Percentiles rank a stretch among this genome's conserved stretches.
These are phyloP conservation scores for Anastatica hierochuntica DNA, from an alignment of 345 rosid genomes.

Conservation along the genomic window DNA sequence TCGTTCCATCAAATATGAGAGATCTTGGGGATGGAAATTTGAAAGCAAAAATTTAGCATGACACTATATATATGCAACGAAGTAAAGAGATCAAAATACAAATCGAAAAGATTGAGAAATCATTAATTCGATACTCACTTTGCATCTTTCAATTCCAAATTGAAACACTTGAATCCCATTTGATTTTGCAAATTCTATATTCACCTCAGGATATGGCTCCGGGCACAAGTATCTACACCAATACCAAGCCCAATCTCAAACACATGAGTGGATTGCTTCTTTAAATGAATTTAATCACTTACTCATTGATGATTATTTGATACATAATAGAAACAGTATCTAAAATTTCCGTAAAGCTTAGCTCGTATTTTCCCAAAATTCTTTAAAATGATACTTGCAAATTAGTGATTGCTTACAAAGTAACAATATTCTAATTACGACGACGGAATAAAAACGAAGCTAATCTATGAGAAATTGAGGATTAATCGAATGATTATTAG, in stretches of 20 bases:
- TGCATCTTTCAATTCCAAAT: constrained; percentile 67
- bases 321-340: no score
- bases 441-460: not conserved
- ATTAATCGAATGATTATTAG: not conserved
- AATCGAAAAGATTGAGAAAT: no score
- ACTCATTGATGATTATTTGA: no score
- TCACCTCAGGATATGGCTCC: constrained; percentile 54
- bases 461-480: not conserved
- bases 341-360: not conserved
- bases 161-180: constrained; percentile 57
- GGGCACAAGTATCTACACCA: constrained; percentile 55
- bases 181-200: constrained; percentile 41
- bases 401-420: no score
- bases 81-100: not conserved
- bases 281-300: no score
- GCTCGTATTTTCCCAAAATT: not conserved
- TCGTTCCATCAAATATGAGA: not conserved
- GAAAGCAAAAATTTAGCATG: not conserved
- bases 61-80: not conserved
- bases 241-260: not conserved
- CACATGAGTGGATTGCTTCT: not conserved
- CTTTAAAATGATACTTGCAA: not conserved
- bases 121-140: constrained; percentile 26
- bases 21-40: not conserved
- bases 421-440: not conserved